Evolutionary conservation across 495 filamentous ascomycete species (phyloP).

Genomic region (Xylaria telfairii): DNA sequence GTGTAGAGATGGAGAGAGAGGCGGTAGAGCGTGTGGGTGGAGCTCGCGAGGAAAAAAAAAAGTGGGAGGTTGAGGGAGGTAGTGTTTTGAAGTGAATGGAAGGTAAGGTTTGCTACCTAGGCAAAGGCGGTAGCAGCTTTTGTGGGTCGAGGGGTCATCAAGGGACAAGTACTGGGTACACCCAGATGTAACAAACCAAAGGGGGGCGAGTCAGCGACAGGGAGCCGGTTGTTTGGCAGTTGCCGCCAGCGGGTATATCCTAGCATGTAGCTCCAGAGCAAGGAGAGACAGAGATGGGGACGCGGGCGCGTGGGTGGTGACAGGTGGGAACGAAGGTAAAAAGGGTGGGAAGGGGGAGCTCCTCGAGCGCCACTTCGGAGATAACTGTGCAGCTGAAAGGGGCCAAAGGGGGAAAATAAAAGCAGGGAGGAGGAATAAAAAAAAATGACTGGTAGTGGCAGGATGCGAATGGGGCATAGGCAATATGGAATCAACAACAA

Average conservation of each 20-base stretch:
- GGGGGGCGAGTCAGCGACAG: neutral
- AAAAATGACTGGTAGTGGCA: constrained; percentile 26
- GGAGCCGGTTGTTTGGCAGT: neutral
- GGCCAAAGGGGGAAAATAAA: constrained; percentile 27
- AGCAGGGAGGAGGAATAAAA: constrained; percentile 37
- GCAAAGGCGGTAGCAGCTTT: constrained; percentile 5
- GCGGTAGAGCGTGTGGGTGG: constrained; percentile 29
- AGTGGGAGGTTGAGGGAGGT: constrained; percentile 21
- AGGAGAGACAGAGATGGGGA: neutral
- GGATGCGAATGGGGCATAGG: constrained; percentile 18
- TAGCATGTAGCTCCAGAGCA: neutral
- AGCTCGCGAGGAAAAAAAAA: constrained; percentile 35
- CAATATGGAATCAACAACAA: constrained; percentile 34
- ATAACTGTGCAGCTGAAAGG: constrained; percentile 14
- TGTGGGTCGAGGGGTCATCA: neutral
- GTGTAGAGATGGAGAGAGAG: constrained; percentile 25
- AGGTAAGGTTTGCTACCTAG: neutral
- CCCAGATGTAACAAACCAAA: constrained; percentile 9
- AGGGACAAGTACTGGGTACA: constrained; percentile 15
- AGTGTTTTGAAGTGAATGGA: constrained; percentile 18
- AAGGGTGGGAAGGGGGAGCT: neutral
- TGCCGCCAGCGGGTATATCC: constrained; percentile 13
- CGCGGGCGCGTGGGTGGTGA: neutral
- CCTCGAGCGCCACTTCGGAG: constrained; percentile 16
- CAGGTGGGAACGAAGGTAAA: neutral